Evolutionary conservation across 164 flowering plant genomes (phyloP).

Genomic region (Vitis amurensis): DNA sequence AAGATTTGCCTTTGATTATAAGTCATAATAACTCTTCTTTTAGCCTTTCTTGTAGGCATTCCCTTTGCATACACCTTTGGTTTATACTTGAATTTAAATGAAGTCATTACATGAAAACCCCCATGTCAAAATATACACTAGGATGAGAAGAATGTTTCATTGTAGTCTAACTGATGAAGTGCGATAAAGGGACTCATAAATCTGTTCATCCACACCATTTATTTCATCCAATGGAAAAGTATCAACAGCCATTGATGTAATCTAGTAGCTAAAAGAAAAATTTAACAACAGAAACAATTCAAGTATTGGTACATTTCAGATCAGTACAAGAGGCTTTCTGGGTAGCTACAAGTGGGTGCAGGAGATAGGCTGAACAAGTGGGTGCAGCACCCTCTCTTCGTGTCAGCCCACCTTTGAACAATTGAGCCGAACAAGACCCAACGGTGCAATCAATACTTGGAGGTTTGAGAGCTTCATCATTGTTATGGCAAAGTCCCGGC

Average conservation of each 20-base stretch:
- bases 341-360: background rate
- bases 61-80: no score
- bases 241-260: no score
- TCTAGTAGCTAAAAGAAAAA: no score
- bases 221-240: no score
- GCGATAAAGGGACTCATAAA: no score
- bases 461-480: constrained; percentile 51
- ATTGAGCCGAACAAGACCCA: constrained; percentile 35
- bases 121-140: no score
- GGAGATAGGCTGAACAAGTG: constrained; percentile 2
- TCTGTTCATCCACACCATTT: no score
- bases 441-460: constrained; percentile 28
- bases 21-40: background rate
- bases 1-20: background rate
- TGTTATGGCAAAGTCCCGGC: constrained; percentile 31
- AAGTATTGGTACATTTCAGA: background rate
- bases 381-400: background rate
- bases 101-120: no score
- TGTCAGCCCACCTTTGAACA: constrained; percentile 30
- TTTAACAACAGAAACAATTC: no score
- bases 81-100: no score
- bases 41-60: background rate
- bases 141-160: background rate
- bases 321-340: background rate
- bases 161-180: no score